phyloP scores from a whole-genome alignment of 2,329 filamentous ascomycete genomes.

The Cryphonectria carpinicola region DNA sequence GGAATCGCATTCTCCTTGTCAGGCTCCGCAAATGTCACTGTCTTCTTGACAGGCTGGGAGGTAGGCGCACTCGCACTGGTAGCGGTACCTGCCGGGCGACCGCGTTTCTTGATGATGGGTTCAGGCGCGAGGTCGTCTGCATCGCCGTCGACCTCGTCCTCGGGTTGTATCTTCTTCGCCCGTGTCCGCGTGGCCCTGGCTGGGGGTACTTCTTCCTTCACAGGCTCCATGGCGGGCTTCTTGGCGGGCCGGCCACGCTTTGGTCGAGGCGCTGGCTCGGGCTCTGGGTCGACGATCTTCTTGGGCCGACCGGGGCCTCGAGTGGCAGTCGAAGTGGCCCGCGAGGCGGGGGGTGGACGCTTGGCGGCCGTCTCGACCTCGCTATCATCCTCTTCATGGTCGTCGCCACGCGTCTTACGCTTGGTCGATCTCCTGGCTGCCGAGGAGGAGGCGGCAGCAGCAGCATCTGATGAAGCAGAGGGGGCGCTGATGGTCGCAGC shows the following conservation, averaged over 20 bases:
- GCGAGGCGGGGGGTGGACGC: constrained; percentile 32
- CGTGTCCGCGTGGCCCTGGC: constrained; percentile 34
- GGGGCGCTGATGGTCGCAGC: constrained; percentile 33
- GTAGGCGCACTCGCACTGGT: constrained; percentile 42
- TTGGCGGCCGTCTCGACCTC: constrained; percentile 41
- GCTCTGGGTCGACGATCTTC: constrained; percentile 39
- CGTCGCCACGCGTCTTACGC: constrained; percentile 60
- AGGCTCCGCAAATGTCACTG: constrained; percentile 65
- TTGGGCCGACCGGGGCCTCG: constrained; percentile 52
- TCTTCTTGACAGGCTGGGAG: constrained; percentile 59
- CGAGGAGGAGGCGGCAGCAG: constrained; percentile 29
- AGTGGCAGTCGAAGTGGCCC: constrained; percentile 43
- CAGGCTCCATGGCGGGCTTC: constrained; percentile 34
- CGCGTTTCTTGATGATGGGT: constrained; percentile 44
- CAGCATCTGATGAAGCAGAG: constrained; percentile 38
- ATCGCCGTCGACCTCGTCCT: constrained; percentile 35
- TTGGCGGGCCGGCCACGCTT: constrained; percentile 39
- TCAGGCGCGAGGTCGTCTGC: constrained; percentile 35
- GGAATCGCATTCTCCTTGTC: constrained; percentile 67
- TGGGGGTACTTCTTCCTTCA: constrained; percentile 34
- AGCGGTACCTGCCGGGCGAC: constrained; percentile 39
- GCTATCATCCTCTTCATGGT: constrained; percentile 55
- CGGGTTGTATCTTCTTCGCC: constrained; percentile 35
- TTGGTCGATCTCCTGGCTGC: constrained; percentile 42
- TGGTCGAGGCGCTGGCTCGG: constrained; percentile 29